A percentile compares a stretch with the other conserved stretches of the same genome.
Conservation (phyloP, 169 alveolate species). For the Amoebophrya sp. region DNA sequence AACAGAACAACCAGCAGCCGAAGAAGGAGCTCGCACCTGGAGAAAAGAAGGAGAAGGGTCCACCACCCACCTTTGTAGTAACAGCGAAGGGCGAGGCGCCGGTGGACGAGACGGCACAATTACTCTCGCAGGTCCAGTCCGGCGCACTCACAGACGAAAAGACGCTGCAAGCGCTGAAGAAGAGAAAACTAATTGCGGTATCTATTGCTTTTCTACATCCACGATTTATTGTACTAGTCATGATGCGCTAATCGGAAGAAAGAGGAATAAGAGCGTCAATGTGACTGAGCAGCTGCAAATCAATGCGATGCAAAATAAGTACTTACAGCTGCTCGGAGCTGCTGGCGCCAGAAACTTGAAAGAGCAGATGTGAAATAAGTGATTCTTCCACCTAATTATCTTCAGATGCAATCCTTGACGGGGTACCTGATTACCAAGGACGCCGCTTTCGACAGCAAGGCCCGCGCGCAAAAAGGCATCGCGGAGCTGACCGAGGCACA, state of each 20-base stretch:
- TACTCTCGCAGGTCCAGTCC: not conserved
- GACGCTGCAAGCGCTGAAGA: slow-evolving; percentile 48
- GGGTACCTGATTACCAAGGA: slow-evolving; percentile 37
- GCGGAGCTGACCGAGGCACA: slow-evolving; percentile 27
- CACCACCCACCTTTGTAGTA: not conserved
- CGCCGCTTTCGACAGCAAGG: slow-evolving; percentile 30
- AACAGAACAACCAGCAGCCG: not conserved
- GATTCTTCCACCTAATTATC: no score
- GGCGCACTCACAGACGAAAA: not conserved
- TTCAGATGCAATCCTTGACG: no score
- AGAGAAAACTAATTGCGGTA: slow-evolving; percentile 47
- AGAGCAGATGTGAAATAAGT: not conserved
- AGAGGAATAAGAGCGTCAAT: slow-evolving; percentile 75
- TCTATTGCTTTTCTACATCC: no score
- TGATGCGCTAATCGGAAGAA: slow-evolving; percentile 58
- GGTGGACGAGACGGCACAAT: not conserved
- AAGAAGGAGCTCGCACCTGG: not conserved
- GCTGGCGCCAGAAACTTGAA: slow-evolving; percentile 43
- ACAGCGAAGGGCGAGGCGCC: not conserved
- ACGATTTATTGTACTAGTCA: no score
- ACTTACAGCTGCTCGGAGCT: not conserved
- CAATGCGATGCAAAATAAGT: slow-evolving; percentile 57
- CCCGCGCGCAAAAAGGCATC: slow-evolving; percentile 31
- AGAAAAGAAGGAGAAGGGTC: slow-evolving; percentile 10
- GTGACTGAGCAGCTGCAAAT: slow-evolving; percentile 60